Base-by-base conservation (phyloP, 805 yeast species). In the Ogataea nitratoaversa region DNA sequence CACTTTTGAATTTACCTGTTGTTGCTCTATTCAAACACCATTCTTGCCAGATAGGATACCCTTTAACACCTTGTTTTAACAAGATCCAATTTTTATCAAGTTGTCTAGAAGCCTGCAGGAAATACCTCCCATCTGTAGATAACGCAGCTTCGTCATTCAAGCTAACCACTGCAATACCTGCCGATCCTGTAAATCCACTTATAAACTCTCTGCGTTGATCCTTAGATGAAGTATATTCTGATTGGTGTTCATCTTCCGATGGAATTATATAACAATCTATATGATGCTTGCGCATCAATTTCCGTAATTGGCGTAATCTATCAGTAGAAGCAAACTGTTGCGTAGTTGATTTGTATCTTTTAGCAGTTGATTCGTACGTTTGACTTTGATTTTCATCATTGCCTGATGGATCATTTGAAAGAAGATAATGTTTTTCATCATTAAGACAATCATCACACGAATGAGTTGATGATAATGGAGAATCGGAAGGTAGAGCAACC, bases 51-150 rank as follows among this genome's bases (percentile, higher is more conserved):
- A 83, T 69, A 12, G 82, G 77, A 29, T 74, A 74, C 24, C 81
- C 84, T n/a, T 74, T 71, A 27, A 71, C 66, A 4, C 95, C 95
- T 59, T 83, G 95, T 56, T 84, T 89, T 44, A 93, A 70, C 34
- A 93, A 64, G 2, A 65, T 62, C 98, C 98, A 93, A 54, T 79
- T 79, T 29, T 63, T 55, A 58, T 87, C 95, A 40, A 93, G 67
- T 64, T 93, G 93, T 42, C 82, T 77, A 18, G 74, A 78, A 1
- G 98, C 98, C 65, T 93, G 99, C 43, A 86, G 68, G 61, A 88
- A 93, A 66, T 93, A 93, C 49, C 99, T 72, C 2, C 98, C 98
- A 63, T 93, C 99, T 0, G 99, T 93, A 8, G 95, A 79, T 37
- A 93, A 65, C 0, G 84, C 85, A 12, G 96, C 95, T 34, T 78